Base-by-base conservation (phyloP, 257 asterid genomes). In the Jaltomata sinuosa region DNA sequence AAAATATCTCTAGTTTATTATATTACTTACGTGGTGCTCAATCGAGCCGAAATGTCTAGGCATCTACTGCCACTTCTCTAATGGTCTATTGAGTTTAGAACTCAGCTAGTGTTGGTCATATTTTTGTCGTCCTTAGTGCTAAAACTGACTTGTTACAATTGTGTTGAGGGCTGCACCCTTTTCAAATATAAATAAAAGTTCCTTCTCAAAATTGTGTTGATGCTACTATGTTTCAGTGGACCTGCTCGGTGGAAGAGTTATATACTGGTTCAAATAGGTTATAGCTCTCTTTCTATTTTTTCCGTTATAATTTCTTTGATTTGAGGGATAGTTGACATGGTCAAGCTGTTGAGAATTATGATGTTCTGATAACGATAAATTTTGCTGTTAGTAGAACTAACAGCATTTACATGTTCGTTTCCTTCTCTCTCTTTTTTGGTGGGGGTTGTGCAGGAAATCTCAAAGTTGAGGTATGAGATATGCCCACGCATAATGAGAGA, bases 401-500 rank as follows among this genome's bases (percentile, higher is more conserved):
- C 38, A 74, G 57, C 57, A 74, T 22, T 71, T 74, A 45, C 80
- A 74, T 45, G 38, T 14, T 40, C 0, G 14, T 42, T 74, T 25
- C n/a, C 80, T 45, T 42, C n/a, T 54, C 8, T 72, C 38, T 36
- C 19, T 67, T 81, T 31, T 80, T 3, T 47, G 10, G n/a, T n/a
- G n/a, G n/a, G n/a, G n/a, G n/a, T n/a, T 47, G 36, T 90, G 86
- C 95, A 96, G 99, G 98, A 94, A 88, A 92, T 94, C 80, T 92
- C 96, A 80, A 92, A 88, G 87, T 90, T 94, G 84, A 92, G 98
- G 88, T 92, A 94, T 81, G 92, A 92, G 86, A 86, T 94, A 81
- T 94, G 98, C 90, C 99, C 99, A 38, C 87, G 95, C 45, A 90
- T 88, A 89, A 96, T 96, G 98, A 94, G 91, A 92, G 98, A 96